Evolutionary conservation across 495 filamentous ascomycete genomes (phyloP), one percentile per base, ranked within the genome.

Genomic region (Aspergillus asperescens): DNA sequence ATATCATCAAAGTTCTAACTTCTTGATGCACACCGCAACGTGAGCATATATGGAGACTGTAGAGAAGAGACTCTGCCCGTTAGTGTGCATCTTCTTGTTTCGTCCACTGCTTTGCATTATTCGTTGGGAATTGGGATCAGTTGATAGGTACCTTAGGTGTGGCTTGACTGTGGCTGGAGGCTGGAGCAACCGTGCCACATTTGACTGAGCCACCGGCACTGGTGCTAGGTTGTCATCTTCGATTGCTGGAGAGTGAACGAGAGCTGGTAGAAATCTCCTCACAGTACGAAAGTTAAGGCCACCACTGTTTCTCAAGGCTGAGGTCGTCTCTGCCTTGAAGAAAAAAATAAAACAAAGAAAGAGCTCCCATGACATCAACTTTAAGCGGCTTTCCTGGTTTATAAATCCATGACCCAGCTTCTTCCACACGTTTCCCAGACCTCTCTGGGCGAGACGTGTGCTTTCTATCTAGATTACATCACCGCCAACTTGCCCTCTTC

Each of bases 401-500:
- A 37, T 37, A 37, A 57, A 59, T 56, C 56, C 61, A 72, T 72
- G 71, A 73, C 62, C 67, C 52, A 70, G 51, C 59, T 69, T 68
- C 63, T 70, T 15, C 66, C 70, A 58, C 68, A 62, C 50, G 64
- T 70, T 67, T 74, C 75, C 66, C 67, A 73, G 66, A 71, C 72
- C 62, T 68, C 67, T 46, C 62, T 77, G 68, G 62, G 69, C 61
- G 71, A 79, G 66, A 68, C 72, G 62, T 74, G 68, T 52, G 64
- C 71, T 48, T 59, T 67, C 23, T 77, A 81, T 47, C 57, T 86
- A 45, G 73, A 77, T 46, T 76, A 75, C 58, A 68, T 82, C 52
- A 77, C 74, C 60, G 72, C 78, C 43, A 81, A 25, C 31, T 29
- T 52, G 16, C 39, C 50, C 40, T 32, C 50, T 13, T 52, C 39